phyloP scores from a whole-genome alignment of 805 yeast genomes.

The Brettanomyces custersianus region DNA sequence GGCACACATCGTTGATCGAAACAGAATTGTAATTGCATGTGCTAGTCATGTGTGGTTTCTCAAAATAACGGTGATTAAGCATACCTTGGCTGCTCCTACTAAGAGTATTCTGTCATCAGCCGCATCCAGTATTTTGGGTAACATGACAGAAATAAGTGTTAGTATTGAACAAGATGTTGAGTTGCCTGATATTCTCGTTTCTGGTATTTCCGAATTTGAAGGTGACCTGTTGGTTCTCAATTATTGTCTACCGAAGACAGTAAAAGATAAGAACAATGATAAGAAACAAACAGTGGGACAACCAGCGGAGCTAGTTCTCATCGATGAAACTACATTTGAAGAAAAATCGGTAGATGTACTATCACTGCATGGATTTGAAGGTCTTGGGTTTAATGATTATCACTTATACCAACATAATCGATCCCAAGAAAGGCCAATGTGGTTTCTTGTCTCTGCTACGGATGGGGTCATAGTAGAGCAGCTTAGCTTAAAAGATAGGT shows the following conservation, averaged over 20 bases:
- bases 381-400: slow-evolving; percentile 74
- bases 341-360: slow-evolving; percentile 77
- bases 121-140: slow-evolving; percentile 41
- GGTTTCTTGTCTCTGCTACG: slow-evolving; percentile 67
- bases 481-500: slow-evolving; percentile 58
- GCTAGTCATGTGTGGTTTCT: slow-evolving; percentile 65
- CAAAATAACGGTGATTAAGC: slow-evolving; percentile 7
- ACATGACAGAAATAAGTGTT: slow-evolving; percentile 29
- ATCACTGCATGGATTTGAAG: slow-evolving; percentile 45
- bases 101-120: slow-evolving; percentile 39
- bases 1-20: slow-evolving; percentile 54
- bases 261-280: slow-evolving; percentile 10
- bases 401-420: slow-evolving; percentile 50
- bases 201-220: slow-evolving; percentile 71
- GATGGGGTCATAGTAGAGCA: slow-evolving; percentile 76
- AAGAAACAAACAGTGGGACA: slow-evolving; percentile 19
- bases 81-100: slow-evolving; percentile 2
- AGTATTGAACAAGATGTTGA: slow-evolving; percentile 40
- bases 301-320: slow-evolving; percentile 69
- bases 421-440: slow-evolving; percentile 26
- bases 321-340: slow-evolving; percentile 57
- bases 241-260: slow-evolving; percentile 32
- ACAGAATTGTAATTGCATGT: slow-evolving; percentile 76
- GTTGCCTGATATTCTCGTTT: slow-evolving; percentile 44
- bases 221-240: slow-evolving; percentile 58